phyloP scores from a whole-genome alignment of 805 yeast species.

The Komagataella pastoris region DNA sequence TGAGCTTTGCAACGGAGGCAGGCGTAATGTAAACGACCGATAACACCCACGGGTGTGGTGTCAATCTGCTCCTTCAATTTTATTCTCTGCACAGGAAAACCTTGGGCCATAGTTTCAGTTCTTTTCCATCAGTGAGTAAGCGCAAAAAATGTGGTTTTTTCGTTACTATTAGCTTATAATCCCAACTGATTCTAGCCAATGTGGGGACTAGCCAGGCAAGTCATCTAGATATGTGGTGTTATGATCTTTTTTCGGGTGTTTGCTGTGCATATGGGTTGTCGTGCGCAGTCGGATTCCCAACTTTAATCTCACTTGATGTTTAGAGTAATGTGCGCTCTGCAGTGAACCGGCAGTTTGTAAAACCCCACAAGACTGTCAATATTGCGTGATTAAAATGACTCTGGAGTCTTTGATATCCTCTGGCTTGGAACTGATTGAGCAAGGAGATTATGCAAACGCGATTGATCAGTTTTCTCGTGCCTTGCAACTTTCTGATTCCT shows the following conservation, averaged over 20 bases:
- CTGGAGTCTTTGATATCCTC: slow-evolving; percentile 17
- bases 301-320: background rate
- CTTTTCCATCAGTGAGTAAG: background rate
- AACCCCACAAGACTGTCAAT: background rate
- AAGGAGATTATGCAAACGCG: slow-evolving; percentile 31
- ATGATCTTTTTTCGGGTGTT: background rate
- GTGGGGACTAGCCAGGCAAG: background rate
- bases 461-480: slow-evolving; percentile 24
- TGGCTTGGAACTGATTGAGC: slow-evolving; percentile 29
- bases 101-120: background rate
- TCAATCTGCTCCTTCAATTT: background rate
- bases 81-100: background rate
- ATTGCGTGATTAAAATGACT: slow-evolving; percentile 12
- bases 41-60: slow-evolving; percentile 5
- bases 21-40: slow-evolving; percentile 22
- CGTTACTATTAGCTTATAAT: background rate
- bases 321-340: background rate
- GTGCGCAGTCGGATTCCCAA: background rate
- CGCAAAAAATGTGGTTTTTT: background rate
- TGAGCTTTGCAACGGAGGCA: slow-evolving; percentile 36
- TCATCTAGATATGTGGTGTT: background rate
- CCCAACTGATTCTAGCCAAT: background rate
- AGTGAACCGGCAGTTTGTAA: background rate
- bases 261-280: background rate
- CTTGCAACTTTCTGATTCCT: slow-evolving; percentile 26